Evolutionary conservation across 495 filamentous ascomycete species (phyloP).

Genomic region (Aspergillus bertholletiae): DNA sequence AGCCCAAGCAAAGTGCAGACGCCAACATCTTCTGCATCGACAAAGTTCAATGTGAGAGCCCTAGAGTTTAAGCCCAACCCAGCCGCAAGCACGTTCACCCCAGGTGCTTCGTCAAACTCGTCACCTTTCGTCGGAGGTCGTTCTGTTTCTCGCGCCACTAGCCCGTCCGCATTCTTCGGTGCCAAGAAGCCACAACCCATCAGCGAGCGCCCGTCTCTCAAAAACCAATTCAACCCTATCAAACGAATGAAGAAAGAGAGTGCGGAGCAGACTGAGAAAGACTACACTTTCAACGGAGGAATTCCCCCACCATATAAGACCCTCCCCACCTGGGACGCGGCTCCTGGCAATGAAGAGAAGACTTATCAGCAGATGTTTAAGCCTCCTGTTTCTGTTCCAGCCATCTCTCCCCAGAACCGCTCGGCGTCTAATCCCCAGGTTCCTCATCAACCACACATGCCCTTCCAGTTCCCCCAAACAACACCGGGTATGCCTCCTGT

Average conservation of each 20-base stretch:
- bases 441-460: slow-evolving; percentile 75
- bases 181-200: slow-evolving; percentile 56
- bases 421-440: slow-evolving; percentile 56
- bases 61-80: slow-evolving; percentile 82
- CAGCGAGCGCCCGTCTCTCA: slow-evolving; percentile 56
- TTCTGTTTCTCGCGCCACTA: slow-evolving; percentile 49
- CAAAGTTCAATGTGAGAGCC: slow-evolving; percentile 77
- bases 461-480: slow-evolving; percentile 58
- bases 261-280: slow-evolving; percentile 42
- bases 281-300: slow-evolving; percentile 62
- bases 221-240: slow-evolving; percentile 68
- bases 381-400: slow-evolving; percentile 45
- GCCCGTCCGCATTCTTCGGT: slow-evolving; percentile 51
- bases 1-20: slow-evolving; percentile 47
- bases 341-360: slow-evolving; percentile 60
- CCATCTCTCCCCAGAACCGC: slow-evolving; percentile 66
- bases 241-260: slow-evolving; percentile 65
- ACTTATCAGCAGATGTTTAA: slow-evolving; percentile 78
- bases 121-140: slow-evolving; percentile 49
- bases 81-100: slow-evolving; percentile 73
- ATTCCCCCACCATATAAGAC: slow-evolving; percentile 76
- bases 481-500: slow-evolving; percentile 33
- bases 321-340: slow-evolving; percentile 69
- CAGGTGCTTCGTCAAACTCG: slow-evolving; percentile 60
- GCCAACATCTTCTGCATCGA: slow-evolving; percentile 49